These are phyloP conservation scores for Magnolia kwangsiensis DNA, from an alignment of 164 flowering plant species.

Conservation along the genomic window DNA sequence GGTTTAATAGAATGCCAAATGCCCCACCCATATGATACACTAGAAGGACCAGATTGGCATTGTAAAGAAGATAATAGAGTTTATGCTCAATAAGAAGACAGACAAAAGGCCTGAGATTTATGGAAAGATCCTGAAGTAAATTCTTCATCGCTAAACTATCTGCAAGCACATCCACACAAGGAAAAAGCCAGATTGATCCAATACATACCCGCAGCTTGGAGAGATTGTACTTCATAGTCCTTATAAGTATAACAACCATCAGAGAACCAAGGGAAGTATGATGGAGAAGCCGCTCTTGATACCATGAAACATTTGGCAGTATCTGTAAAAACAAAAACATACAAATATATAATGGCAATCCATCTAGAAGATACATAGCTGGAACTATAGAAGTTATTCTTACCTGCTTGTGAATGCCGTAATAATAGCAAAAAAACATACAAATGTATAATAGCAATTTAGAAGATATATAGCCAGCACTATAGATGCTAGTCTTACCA, in stretches of 20 bases:
- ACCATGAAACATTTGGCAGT: slow-evolving; percentile 90
- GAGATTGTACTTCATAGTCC: slow-evolving; percentile 90
- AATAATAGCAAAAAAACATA: slow-evolving; percentile 4
- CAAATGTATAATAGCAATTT: neutral
- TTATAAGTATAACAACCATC: slow-evolving; percentile 80
- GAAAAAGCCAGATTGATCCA: neutral
- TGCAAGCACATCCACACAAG: neutral
- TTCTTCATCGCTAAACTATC: neutral
- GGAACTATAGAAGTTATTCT: slow-evolving; percentile 7
- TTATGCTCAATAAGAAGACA: too few relatives aligned
- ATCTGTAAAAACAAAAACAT: slow-evolving; percentile 37
- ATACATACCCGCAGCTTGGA: slow-evolving; percentile 80
- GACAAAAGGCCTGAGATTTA: too few relatives aligned
- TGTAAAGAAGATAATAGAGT: too few relatives aligned
- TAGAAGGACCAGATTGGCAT: too few relatives aligned
- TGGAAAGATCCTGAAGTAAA: neutral
- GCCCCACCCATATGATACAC: too few relatives aligned
- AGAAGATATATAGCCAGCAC: neutral
- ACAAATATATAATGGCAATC: neutral
- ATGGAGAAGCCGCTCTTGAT: slow-evolving; percentile 84
- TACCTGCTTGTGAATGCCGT: slow-evolving; percentile 89
- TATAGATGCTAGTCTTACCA: slow-evolving; percentile 36
- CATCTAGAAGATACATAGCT: neutral
- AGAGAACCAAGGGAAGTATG: slow-evolving; percentile 95
- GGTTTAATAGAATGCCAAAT: neutral